Evolutionary conservation across 768 basidiomycete genomes (phyloP).

Genomic region (Cyathus striatus): DNA sequence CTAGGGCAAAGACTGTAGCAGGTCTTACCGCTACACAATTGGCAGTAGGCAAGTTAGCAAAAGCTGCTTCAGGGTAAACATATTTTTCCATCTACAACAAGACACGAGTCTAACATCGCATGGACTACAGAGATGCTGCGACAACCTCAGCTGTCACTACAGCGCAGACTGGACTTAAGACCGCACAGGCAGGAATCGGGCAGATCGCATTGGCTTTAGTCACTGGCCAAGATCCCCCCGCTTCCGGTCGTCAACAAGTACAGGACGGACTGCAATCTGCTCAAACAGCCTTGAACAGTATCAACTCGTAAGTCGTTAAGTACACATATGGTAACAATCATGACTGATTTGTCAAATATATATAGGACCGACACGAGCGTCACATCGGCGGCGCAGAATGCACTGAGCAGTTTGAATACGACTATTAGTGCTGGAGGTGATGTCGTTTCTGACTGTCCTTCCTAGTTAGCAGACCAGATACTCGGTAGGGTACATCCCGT

Average conservation of each 20-base stretch:
- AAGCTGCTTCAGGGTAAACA: constrained; percentile 11
- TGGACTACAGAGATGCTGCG: constrained; percentile 12
- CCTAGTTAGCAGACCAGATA: too few species aligned
- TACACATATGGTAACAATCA: background rate
- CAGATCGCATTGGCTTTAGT: constrained; percentile 17
- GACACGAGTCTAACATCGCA: background rate
- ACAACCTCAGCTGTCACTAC: constrained; percentile 13
- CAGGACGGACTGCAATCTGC: constrained; percentile 14
- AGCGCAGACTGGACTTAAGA: constrained; percentile 14
- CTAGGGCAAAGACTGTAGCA: constrained; percentile 17
- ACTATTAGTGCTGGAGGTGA: constrained; percentile 15
- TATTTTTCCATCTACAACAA: constrained; percentile 1
- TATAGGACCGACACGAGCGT: constrained; percentile 15
- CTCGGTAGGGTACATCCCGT: too few species aligned
- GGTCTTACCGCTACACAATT: constrained; percentile 13
- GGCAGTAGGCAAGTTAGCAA: constrained; percentile 14
- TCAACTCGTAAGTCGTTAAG: constrained; percentile 19
- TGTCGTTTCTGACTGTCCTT: constrained; percentile 17
- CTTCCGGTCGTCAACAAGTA: constrained; percentile 15
- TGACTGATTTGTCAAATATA: constrained; percentile 1
- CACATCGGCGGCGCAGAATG: constrained; percentile 11
- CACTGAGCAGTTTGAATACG: constrained; percentile 10
- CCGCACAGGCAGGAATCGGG: constrained; percentile 16
- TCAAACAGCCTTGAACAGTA: constrained; percentile 12
- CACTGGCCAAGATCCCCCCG: constrained; percentile 12